Percentiles rank a stretch among this genome's conserved stretches.
phyloP scores from a whole-genome alignment of 2,329 filamentous ascomycete genomes.

The Colletotrichum sp. region DNA sequence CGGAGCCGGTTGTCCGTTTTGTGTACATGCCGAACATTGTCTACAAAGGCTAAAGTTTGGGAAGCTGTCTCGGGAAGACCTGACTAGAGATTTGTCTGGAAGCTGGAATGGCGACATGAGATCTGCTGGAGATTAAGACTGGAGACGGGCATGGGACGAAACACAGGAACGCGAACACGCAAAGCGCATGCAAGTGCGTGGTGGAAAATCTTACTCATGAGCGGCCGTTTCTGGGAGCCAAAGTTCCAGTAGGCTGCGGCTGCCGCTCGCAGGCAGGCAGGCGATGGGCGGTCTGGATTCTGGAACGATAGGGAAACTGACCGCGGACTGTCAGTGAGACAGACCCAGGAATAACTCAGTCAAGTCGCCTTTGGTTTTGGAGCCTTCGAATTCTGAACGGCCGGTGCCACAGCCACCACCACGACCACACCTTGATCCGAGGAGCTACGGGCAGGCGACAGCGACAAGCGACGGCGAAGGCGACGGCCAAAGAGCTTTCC shows the following conservation, averaged over 20 bases:
- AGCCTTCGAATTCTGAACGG: background rate
- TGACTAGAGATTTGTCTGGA: background rate
- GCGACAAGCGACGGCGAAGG: background rate
- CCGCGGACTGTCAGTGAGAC: background rate
- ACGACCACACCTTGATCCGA: background rate
- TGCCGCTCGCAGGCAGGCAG: background rate
- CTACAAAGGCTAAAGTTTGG: background rate
- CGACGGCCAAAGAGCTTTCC: background rate
- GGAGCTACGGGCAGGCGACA: background rate
- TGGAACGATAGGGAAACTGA: background rate
- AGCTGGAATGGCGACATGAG: background rate
- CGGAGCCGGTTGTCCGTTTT: background rate
- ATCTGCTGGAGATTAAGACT: background rate
- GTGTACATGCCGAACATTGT: background rate
- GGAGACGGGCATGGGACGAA: constrained; percentile 5
- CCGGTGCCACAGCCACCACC: constrained; percentile 7
- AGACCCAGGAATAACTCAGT: background rate
- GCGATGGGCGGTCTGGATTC: constrained; percentile 1
- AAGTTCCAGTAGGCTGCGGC: background rate
- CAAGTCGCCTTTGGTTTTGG: background rate
- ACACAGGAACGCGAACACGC: background rate
- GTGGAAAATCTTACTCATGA: constrained; percentile 5
- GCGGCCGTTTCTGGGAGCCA: constrained; percentile 5
- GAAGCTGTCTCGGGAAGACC: background rate
- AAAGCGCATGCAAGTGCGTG: background rate